Evolutionary conservation across 176 grass and related monocot genomes (phyloP), one percentile per base, ranked within the genome.

Genomic region (Guadua angustifolia): DNA sequence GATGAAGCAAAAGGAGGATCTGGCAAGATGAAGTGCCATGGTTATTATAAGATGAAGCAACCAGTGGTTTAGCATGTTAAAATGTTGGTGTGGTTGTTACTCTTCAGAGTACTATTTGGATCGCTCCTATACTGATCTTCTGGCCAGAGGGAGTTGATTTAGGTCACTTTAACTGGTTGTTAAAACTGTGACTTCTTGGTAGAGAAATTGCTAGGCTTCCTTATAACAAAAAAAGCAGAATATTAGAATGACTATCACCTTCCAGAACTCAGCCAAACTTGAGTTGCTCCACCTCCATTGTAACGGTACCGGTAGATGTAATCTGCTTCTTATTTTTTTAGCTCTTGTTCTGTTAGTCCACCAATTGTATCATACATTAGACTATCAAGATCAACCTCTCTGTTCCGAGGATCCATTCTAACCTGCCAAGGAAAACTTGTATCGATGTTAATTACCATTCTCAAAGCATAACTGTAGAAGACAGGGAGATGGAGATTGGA

Each of bases 261-360:
- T 87, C 96, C 93, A 83, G 96, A 99, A 92, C 96, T 95, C 77
- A 99, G 83, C 96, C 96, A 99, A 92, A 95, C 96, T 89, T 99
- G 96, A 88, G 91, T 91, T 86, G 96, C 88, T 19, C 96, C 96
- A 83, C 96, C 96, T 44, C 96, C 93, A 74, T 94, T 92, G 66
- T 99, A 99, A 67, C 93, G 93, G 79, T 99, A 99, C 18, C 83
- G 93, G 72, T 99, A 95, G 71, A 99, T 89, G 73, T 99, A 99
- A 86, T 95, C 93, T 46, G 91, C 93, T 87, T 99, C 96, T 92
- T 95, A 93, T 63, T 64, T 89, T 77, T 90, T 95, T 62, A 99
- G 87, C 68, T 95, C 87, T 88, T 99, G 93, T 86, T 99, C 96
- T 43, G 91, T 94, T 79, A 99, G 69, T 75, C 83, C 78, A 94